Conservation (phyloP, 176 grass and related monocot species). For the Cymbopogon citratus region DNA sequence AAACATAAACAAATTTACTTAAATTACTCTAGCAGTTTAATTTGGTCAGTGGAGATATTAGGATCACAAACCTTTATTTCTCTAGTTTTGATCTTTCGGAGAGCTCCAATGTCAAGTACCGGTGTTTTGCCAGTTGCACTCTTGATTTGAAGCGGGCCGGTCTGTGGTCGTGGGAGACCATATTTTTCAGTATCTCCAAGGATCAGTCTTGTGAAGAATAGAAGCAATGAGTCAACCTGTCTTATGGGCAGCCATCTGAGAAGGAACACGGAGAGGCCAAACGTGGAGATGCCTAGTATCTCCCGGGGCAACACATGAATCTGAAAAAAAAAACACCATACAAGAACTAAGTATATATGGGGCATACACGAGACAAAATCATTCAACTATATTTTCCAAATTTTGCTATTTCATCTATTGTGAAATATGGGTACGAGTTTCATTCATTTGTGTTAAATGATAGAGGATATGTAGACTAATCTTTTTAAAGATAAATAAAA, state of each 20-base stretch:
- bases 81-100: constrained; percentile 54
- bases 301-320: constrained; percentile 81
- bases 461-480: not conserved
- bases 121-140: constrained; percentile 65
- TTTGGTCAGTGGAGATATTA: too few species aligned
- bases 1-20: too few species aligned
- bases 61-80: constrained; percentile 54
- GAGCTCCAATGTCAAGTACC: constrained; percentile 62
- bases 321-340: constrained; percentile 28
- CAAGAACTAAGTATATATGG: not conserved
- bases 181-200: constrained; percentile 67
- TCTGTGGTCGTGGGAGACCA: constrained; percentile 52
- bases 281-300: constrained; percentile 82
- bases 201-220: constrained; percentile 58
- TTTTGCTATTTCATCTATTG: not conserved
- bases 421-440: not conserved
- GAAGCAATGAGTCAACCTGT: constrained; percentile 57
- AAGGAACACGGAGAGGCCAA: constrained; percentile 70
- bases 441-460: not conserved
- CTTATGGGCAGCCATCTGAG: constrained; percentile 60
- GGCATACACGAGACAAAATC: not conserved
- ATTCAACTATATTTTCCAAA: not conserved
- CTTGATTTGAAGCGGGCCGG: constrained; percentile 70
- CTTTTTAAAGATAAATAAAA: too few species aligned
- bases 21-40: too few species aligned